Conservation (phyloP, 805 yeast species). For the Spathaspora girioi region DNA sequence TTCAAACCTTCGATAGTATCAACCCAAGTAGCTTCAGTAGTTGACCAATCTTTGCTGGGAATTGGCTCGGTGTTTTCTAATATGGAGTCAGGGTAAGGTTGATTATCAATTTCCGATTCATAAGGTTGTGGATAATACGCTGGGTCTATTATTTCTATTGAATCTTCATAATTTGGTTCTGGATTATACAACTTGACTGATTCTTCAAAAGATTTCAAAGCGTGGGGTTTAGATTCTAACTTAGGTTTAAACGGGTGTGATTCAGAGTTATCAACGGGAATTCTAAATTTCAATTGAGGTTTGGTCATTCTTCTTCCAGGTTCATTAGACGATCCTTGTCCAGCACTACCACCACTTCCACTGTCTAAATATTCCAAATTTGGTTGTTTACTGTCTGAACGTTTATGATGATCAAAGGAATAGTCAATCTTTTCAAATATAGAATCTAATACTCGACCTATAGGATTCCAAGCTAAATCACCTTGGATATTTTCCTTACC, state of each 20-base stretch:
- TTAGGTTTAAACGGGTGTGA: conserved; percentile 73
- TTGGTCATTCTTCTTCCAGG: conserved; percentile 41
- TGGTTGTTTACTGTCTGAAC: conserved; percentile 3
- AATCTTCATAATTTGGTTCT: conserved; percentile 17
- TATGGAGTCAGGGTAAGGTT: conserved; percentile 63
- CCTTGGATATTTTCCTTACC: conserved; percentile 42
- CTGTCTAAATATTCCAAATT: conserved; percentile 8
- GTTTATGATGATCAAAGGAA: conserved; percentile 53
- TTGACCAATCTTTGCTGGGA: conserved; percentile 60
- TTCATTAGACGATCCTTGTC: conserved; percentile 1
- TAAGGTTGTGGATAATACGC: conserved; percentile 80
- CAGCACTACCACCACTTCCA: conserved; percentile 6
- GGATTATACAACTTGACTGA: conserved; percentile 32
- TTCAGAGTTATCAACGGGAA: conserved; percentile 65
- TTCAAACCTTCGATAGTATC: conserved; percentile 52
- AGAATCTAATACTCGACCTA: conserved; percentile 62
- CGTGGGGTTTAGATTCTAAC: conserved; percentile 68
- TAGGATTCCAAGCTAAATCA: conserved; percentile 53
- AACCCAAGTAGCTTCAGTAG: conserved; percentile 67
- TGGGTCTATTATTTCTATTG: conserved; percentile 41
- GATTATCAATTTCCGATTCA: conserved; percentile 62
- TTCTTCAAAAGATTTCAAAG: conserved; percentile 54
- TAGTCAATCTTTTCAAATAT: conserved; percentile 76
- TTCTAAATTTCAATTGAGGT: conserved; percentile 65
- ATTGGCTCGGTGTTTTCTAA: conserved; percentile 39